These are phyloP conservation scores for Lachnellula willkommii DNA, from an alignment of 2,329 filamentous ascomycete genomes.

Conservation along the genomic window DNA sequence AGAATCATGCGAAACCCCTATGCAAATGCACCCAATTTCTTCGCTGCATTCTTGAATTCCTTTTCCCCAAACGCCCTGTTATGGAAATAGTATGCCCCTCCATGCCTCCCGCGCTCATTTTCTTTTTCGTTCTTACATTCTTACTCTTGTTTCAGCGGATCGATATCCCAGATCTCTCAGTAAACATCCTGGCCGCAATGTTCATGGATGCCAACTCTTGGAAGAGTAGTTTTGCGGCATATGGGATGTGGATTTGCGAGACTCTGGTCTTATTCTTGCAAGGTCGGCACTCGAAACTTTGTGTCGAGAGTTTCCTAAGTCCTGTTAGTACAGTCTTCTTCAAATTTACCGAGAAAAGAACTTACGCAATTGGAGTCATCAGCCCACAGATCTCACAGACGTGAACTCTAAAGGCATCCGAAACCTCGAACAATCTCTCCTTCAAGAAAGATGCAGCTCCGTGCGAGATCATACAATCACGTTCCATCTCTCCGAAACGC, in stretches of 20 bases:
- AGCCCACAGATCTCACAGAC: constrained; percentile 97
- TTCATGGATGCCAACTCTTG: constrained; percentile 98
- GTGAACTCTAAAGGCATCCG: constrained; percentile 95
- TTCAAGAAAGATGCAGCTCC: constrained; percentile 95
- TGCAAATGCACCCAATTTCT: constrained; percentile 13
- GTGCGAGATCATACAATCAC: constrained; percentile 99
- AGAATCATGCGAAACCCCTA: background rate
- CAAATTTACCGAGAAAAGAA: constrained; percentile 30
- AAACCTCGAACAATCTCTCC: constrained; percentile 94
- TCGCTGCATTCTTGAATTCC: constrained; percentile 15
- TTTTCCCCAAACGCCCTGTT: constrained; percentile 26
- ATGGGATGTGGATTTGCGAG: constrained; percentile 95
- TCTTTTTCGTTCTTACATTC: constrained; percentile 13
- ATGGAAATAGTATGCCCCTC: constrained; percentile 23
- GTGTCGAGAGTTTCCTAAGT: constrained; percentile 80
- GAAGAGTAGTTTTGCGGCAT: constrained; percentile 96
- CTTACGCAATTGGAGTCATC: constrained; percentile 98
- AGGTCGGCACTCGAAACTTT: constrained; percentile 91
- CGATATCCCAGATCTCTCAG: constrained; percentile 70
- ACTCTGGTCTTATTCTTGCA: constrained; percentile 99
- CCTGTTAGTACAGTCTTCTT: constrained; percentile 31
- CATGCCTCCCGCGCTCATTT: background rate
- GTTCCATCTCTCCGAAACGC: constrained; percentile 99
- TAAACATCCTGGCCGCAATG: constrained; percentile 96
- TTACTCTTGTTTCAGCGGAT: constrained; percentile 47